Conservation (phyloP, 2,329 filamentous ascomycete species). For the Pseudocercospora macadamiae region DNA sequence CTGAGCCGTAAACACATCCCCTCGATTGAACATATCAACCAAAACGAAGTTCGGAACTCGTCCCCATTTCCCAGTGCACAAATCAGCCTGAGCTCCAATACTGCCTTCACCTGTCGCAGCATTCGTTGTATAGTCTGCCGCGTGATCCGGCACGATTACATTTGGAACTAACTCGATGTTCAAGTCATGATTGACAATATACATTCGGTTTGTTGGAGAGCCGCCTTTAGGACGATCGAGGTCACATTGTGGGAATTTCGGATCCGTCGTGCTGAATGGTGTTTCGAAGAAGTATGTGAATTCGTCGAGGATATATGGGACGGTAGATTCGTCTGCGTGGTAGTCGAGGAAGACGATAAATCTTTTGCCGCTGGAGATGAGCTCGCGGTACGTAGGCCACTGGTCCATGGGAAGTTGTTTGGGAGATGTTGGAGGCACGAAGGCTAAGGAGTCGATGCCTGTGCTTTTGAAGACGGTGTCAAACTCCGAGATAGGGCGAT, state of each 20-base stretch:
- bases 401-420: slow-evolving; percentile 52
- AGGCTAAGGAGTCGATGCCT: slow-evolving; percentile 50
- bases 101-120: slow-evolving; percentile 49
- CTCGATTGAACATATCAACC: slow-evolving; percentile 50
- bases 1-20: slow-evolving; percentile 47
- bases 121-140: slow-evolving; percentile 45
- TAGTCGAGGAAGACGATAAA: slow-evolving; percentile 83
- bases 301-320: slow-evolving; percentile 73
- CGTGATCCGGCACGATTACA: slow-evolving; percentile 45
- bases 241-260: slow-evolving; percentile 46
- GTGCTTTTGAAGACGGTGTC: slow-evolving; percentile 53
- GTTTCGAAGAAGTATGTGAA: slow-evolving; percentile 52
- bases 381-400: slow-evolving; percentile 79
- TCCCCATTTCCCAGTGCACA: slow-evolving; percentile 43
- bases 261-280: slow-evolving; percentile 42
- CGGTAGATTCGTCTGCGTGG: slow-evolving; percentile 71
- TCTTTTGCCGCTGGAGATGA: slow-evolving; percentile 68
- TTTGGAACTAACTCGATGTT: slow-evolving; percentile 43
- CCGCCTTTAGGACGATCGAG: slow-evolving; percentile 49
- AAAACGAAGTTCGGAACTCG: slow-evolving; percentile 47
- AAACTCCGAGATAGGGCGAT: slow-evolving; percentile 50
- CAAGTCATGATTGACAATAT: slow-evolving; percentile 53
- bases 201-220: slow-evolving; percentile 47
- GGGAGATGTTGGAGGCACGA: slow-evolving; percentile 37
- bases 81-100: slow-evolving; percentile 46